Evolutionary conservation across 352 stramenopile species (phyloP).

Genomic region (Pythium dissimile): DNA sequence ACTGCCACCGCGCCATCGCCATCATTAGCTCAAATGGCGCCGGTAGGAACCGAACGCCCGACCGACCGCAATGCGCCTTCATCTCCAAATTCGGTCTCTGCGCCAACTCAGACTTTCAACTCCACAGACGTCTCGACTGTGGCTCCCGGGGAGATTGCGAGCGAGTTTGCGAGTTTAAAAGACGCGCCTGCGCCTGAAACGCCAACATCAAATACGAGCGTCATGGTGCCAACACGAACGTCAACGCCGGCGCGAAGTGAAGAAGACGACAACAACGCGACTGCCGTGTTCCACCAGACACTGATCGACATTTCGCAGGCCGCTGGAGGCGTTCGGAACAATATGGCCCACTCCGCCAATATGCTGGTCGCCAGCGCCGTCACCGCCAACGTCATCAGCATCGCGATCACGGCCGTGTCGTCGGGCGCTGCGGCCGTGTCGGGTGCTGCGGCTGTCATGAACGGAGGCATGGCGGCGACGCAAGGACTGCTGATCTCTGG

Average conservation of each 20-base stretch:
- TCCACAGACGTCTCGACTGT: too few relatives aligned
- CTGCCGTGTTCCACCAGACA: conserved; percentile 10
- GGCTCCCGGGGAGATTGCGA: neutral
- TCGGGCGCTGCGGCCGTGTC: conserved; percentile 30
- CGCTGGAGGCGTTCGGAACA: conserved; percentile 23
- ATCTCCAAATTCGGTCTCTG: too few relatives aligned
- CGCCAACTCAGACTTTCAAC: too few relatives aligned
- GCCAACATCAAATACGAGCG: too few relatives aligned
- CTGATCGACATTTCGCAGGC: conserved; percentile 18
- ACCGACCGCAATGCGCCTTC: too few relatives aligned
- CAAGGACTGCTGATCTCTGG: conserved; percentile 15
- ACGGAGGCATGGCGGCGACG: neutral
- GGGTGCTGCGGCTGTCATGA: conserved; percentile 12
- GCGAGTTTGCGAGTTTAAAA: neutral
- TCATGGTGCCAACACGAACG: neutral
- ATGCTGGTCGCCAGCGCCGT: conserved; percentile 53
- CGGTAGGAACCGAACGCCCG: too few relatives aligned
- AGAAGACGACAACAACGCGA: conserved; percentile 6
- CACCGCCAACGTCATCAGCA: conserved; percentile 45
- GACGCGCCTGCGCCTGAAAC: neutral
- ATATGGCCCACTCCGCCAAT: conserved; percentile 39
- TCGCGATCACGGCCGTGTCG: conserved; percentile 39
- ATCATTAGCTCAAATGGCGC: too few relatives aligned
- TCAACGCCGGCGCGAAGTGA: neutral
- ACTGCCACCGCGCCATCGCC: neutral